Percentiles rank a stretch among this genome's conserved stretches.
Conservation (phyloP, 495 filamentous ascomycete species). For the Apiosordaria backusii region DNA sequence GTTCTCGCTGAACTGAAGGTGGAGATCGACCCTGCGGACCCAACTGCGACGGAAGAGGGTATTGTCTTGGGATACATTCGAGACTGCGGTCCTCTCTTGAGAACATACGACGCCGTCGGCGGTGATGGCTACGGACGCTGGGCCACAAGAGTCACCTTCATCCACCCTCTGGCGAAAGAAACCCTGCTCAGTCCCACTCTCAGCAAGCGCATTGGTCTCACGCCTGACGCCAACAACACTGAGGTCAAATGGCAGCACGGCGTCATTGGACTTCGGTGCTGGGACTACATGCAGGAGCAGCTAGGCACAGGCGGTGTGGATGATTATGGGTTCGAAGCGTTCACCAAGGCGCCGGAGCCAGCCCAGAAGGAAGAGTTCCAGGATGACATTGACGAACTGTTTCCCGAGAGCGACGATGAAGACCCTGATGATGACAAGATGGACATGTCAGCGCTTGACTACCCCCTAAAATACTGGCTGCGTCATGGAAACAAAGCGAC, state of each 20-base stretch:
- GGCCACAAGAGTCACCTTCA: constrained; percentile 14
- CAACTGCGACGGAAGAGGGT: background rate
- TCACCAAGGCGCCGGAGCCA: background rate
- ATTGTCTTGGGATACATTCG: constrained; percentile 12
- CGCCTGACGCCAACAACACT: constrained; percentile 7
- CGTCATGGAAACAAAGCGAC: constrained; percentile 12
- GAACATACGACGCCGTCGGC: constrained; percentile 5
- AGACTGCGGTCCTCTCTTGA: constrained; percentile 12
- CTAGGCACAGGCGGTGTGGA: constrained; percentile 4
- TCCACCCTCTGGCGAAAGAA: constrained; percentile 14
- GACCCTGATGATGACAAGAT: constrained; percentile 1
- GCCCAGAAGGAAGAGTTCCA: constrained; percentile 10
- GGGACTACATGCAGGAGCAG: constrained; percentile 6
- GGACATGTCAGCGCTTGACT: constrained; percentile 10
- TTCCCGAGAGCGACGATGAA: constrained; percentile 16
- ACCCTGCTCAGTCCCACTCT: constrained; percentile 9
- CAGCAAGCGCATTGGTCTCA: constrained; percentile 12
- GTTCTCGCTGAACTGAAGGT: constrained; percentile 15
- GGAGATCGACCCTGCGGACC: background rate
- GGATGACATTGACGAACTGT: constrained; percentile 11
- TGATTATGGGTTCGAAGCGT: background rate
- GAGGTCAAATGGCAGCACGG: constrained; percentile 18
- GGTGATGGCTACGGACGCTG: constrained; percentile 8
- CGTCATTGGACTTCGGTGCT: constrained; percentile 17
- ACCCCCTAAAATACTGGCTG: constrained; percentile 18